These are phyloP conservation scores for Ganoderma lingzhi DNA, from an alignment of 1,284 basidiomycete species.

Conservation along the genomic window DNA sequence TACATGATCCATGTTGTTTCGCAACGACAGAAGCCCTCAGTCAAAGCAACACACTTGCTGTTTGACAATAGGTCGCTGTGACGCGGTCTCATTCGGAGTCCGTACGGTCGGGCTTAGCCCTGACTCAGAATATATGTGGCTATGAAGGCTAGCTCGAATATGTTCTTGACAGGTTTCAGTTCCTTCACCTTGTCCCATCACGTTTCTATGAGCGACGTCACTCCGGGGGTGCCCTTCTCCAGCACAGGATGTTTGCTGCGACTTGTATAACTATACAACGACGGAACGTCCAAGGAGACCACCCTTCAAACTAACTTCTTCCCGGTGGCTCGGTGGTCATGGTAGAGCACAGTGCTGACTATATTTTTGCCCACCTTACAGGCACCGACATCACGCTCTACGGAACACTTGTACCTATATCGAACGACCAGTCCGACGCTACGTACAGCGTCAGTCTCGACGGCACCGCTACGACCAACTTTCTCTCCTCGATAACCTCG, in stretches of 20 bases:
- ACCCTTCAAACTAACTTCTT: not conserved
- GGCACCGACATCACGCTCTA: conserved; percentile 42
- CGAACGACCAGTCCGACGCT: conserved; percentile 27
- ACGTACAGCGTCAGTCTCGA: conserved; percentile 40
- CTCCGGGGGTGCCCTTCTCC: not conserved
- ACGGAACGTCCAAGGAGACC: not conserved
- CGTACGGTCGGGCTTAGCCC: not conserved
- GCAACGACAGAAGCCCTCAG: not conserved
- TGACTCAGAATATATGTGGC: not conserved
- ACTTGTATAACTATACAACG: not conserved
- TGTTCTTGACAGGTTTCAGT: not conserved
- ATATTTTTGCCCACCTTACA: conserved; percentile 16
- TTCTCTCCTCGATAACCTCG: conserved; percentile 31
- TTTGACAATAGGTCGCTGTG: not conserved
- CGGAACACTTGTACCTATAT: conserved; percentile 35
- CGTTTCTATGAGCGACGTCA: not conserved
- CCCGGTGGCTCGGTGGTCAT: not conserved
- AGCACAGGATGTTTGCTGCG: not conserved
- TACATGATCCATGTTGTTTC: not conserved
- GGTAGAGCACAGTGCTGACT: not conserved
- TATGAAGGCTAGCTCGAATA: not conserved
- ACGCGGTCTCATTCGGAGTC: not conserved
- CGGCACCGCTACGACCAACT: conserved; percentile 41
- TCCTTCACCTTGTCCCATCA: not conserved
- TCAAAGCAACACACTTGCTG: not conserved